Evolutionary conservation across 192 early-diverging fungal genomes (phyloP).

Genomic region (Powellomyces hirtus): DNA sequence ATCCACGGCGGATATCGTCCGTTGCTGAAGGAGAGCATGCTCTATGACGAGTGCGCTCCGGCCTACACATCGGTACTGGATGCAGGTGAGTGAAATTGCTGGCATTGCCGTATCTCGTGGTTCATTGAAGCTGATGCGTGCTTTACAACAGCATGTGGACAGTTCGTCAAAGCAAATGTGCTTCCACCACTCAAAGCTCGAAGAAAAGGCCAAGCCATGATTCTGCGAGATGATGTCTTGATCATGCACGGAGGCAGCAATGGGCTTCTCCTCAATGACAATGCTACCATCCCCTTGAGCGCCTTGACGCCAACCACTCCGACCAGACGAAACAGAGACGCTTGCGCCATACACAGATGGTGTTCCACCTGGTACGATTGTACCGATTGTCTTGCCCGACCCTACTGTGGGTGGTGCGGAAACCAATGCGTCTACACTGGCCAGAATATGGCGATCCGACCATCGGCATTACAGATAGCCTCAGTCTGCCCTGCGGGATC

Average conservation of each 20-base stretch:
- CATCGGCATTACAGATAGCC: no score
- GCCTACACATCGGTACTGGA: conserved; percentile 3
- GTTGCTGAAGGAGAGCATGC: background rate
- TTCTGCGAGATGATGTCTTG: background rate
- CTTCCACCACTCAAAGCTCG: background rate
- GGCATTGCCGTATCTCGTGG: no score
- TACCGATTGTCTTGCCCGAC: conserved; percentile 21
- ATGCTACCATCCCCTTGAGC: background rate
- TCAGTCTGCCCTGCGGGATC: no score
- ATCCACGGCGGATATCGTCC: conserved; percentile 13
- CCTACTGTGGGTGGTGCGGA: conserved; percentile 27
- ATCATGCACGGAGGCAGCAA: conserved; percentile 4
- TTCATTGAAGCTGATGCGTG: background rate
- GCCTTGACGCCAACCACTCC: background rate
- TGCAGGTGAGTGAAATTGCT: conserved; percentile 18
- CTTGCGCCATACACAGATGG: conserved; percentile 10
- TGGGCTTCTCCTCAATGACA: conserved; percentile 22
- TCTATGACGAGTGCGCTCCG: conserved; percentile 2
- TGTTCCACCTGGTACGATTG: conserved; percentile 22
- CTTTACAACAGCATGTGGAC: no score
- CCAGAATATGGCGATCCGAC: background rate
- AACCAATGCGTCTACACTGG: conserved; percentile 15
- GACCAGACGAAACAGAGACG: background rate
- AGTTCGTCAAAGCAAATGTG: no score
- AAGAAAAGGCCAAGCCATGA: background rate